Evolutionary conservation across 1,139 yeast species (phyloP).

Genomic region (Diutina sp.): DNA sequence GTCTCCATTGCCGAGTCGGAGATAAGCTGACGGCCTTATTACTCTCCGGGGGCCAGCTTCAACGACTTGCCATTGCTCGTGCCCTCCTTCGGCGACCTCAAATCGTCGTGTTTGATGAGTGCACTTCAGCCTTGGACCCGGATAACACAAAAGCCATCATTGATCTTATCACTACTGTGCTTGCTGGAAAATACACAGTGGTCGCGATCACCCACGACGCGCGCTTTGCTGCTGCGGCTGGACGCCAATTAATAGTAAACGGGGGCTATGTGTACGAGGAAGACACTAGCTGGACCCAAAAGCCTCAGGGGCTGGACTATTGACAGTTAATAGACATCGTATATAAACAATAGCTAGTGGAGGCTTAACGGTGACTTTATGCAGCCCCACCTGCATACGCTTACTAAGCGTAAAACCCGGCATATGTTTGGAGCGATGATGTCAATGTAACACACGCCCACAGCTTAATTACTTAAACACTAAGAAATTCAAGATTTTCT

Average conservation of each 20-base stretch:
- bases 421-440: background rate
- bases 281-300: background rate
- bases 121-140: slow-evolving; percentile 68
- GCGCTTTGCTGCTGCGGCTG: background rate
- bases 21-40: slow-evolving; percentile 31
- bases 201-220: slow-evolving; percentile 48
- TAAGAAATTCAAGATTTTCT: too few relatives aligned
- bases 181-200: slow-evolving; percentile 20
- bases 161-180: slow-evolving; percentile 21
- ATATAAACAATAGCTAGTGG: background rate
- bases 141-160: slow-evolving; percentile 31
- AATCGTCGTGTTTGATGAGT: slow-evolving; percentile 61
- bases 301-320: background rate
- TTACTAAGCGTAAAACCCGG: background rate
- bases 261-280: background rate
- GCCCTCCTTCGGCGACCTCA: slow-evolving; percentile 54
- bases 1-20: slow-evolving; percentile 46
- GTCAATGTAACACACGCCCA: too few relatives aligned
- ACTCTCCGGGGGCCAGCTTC: slow-evolving; percentile 69
- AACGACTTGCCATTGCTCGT: slow-evolving; percentile 63
- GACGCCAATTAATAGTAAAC: background rate
- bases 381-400: background rate
- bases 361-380: background rate
- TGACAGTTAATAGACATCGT: background rate
- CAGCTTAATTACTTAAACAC: background rate